Base-by-base conservation (phyloP, 768 basidiomycete genomes). In the Fomitopsis serialis region DNA sequence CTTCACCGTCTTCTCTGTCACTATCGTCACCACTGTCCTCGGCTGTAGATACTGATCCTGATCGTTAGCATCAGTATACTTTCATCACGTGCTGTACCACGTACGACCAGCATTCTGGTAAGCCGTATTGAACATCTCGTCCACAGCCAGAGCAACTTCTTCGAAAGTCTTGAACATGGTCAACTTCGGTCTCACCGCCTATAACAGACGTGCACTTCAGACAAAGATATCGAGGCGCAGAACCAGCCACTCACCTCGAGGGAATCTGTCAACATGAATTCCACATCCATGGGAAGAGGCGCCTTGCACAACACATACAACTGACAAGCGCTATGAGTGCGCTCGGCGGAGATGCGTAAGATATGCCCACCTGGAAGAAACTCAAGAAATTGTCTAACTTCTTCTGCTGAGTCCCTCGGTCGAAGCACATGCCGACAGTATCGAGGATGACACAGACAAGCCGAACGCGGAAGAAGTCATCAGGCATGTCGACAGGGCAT, bases 351-450 rank as follows among this genome's bases (percentile, higher is more conserved):
- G 5, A 6, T 32, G 29, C 6, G 29, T 11, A 11, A 36, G 2
- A 32, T 5, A 11, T 32, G 6, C 67, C 56, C 61, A 93, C 93
- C 80, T 98, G 93, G 70, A 98, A 98, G 72, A 97, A 94, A 13
- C 81, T 76, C 58, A 99, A 71, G 66, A 97, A 96, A 61, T 85
- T 87, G 70, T 98, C 97, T 22, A 99, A 72, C 66, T 95, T 98
- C 74, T 88, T 88, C 69, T 85, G 91, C 66, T 92, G 89, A 4
- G 87, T 84, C 1, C 96, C 97, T 37, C 87, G 84, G 68, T 98
- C 96, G 69, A 99, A 98, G 71, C 96, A 98, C 80, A 95, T 92
- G 19, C 96, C 97, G 66, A 93, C 95, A 0, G 95, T 92, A 69
- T 98, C 96, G 19, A 99, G 76, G 36, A 99, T 74, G 7, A 89